Percentiles rank a stretch among this genome's conserved stretches.
Conservation (phyloP, 2,329 filamentous ascomycete genomes). For the Emericellopsis cladophorae region DNA sequence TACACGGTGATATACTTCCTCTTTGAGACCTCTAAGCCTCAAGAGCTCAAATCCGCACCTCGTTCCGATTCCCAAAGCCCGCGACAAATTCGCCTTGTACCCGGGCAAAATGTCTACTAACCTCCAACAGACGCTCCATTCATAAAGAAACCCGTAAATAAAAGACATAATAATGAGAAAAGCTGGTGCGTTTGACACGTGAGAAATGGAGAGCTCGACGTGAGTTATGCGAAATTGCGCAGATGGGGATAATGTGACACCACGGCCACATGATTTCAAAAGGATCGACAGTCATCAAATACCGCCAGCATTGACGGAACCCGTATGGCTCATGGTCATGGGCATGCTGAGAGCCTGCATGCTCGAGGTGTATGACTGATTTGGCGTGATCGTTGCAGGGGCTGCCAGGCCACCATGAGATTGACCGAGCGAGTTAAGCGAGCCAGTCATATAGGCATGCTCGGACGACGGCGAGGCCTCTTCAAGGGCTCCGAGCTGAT, state of each 20-base stretch:
- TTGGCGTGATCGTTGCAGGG: constrained; percentile 6
- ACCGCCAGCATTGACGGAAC: constrained; percentile 29
- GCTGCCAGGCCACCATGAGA: neutral
- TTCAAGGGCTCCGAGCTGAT: constrained; percentile 69
- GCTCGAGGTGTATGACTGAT: constrained; percentile 33
- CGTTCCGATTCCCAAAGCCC: too few species aligned
- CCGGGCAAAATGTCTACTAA: too few species aligned
- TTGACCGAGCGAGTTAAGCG: constrained; percentile 32
- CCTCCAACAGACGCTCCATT: neutral
- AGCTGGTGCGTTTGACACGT: neutral
- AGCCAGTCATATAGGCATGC: constrained; percentile 43
- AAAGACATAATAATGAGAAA: constrained; percentile 4
- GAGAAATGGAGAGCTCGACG: constrained; percentile 1
- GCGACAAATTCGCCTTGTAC: too few species aligned
- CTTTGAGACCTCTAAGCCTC: too few species aligned
- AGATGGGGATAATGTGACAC: too few species aligned
- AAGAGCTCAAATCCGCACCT: too few species aligned
- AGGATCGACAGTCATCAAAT: constrained; percentile 9
- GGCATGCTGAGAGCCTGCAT: constrained; percentile 51
- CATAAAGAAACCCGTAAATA: neutral
- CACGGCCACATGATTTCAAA: constrained; percentile 11
- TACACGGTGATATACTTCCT: too few species aligned
- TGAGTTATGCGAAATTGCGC: too few species aligned
- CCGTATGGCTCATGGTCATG: constrained; percentile 47
- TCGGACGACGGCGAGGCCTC: constrained; percentile 66